Evolutionary conservation across 768 basidiomycete genomes (phyloP).

Genomic region (Trametes gibbosa): DNA sequence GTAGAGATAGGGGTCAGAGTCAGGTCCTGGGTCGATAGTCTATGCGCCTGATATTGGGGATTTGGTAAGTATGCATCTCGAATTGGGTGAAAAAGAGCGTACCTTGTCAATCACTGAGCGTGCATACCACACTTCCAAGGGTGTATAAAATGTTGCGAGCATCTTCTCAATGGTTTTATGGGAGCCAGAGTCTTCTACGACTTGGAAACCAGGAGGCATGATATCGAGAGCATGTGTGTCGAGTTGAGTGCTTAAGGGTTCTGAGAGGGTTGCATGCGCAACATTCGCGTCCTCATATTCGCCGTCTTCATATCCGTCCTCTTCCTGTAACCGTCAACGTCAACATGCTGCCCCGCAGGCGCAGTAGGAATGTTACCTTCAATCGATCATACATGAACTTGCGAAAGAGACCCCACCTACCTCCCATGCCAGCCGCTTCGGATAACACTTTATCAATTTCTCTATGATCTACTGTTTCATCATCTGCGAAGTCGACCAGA

Average conservation of each 20-base stretch:
- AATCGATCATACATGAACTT: conserved; percentile 81
- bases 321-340: too few species aligned
- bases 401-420: conserved; percentile 88
- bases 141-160: conserved; percentile 74
- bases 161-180: conserved; percentile 62
- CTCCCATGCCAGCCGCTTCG: conserved; percentile 85
- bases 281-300: background rate
- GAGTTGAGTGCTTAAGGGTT: background rate
- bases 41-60: conserved; percentile 65
- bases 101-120: conserved; percentile 88
- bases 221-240: background rate
- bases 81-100: background rate
- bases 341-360: background rate
- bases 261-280: too few species aligned
- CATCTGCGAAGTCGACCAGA: conserved; percentile 34
- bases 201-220: conserved; percentile 20
- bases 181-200: conserved; percentile 51
- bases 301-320: background rate
- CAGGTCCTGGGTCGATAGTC: conserved; percentile 72
- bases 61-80: background rate
- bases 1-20: conserved; percentile 62
- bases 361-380: conserved; percentile 41
- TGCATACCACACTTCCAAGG: conserved; percentile 91
- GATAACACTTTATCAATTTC: conserved; percentile 91
- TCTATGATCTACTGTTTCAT: conserved; percentile 71